Conservation (phyloP, 176 grass and related monocot genomes). For the Cenchrus purpureus region DNA sequence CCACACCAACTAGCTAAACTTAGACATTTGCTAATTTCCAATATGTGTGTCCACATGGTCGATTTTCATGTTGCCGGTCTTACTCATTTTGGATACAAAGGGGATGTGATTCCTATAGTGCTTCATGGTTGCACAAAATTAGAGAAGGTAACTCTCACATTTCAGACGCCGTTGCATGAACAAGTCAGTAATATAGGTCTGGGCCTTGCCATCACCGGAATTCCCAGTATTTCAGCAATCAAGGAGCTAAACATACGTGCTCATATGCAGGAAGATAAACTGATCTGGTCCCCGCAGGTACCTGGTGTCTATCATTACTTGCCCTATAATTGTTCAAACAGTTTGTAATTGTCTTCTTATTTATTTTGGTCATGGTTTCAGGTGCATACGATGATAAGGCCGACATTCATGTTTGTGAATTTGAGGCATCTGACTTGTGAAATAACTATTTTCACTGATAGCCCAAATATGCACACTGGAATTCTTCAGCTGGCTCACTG, state of each 20-base stretch:
- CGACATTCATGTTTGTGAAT: background rate
- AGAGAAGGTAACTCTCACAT: background rate
- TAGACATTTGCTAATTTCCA: background rate
- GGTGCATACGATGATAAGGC: background rate
- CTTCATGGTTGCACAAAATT: background rate
- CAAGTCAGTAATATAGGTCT: background rate
- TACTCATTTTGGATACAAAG: background rate
- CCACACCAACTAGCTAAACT: background rate
- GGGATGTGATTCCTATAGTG: background rate
- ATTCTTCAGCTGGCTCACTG: background rate
- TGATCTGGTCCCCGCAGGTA: background rate
- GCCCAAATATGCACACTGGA: background rate
- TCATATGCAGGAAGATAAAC: background rate
- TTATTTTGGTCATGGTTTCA: conserved; percentile 23
- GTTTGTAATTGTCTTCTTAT: background rate
- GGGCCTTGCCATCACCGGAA: background rate
- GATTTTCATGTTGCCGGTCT: background rate
- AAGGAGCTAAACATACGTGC: background rate
- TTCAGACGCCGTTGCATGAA: no score
- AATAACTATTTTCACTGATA: background rate
- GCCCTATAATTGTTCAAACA: background rate
- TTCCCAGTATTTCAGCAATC: conserved; percentile 15
- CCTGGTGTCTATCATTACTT: background rate
- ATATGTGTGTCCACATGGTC: background rate
- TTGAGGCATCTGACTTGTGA: conserved; percentile 33